phyloP scores from a whole-genome alignment of 495 filamentous ascomycete genomes.

The Penicillium antarcticum region DNA sequence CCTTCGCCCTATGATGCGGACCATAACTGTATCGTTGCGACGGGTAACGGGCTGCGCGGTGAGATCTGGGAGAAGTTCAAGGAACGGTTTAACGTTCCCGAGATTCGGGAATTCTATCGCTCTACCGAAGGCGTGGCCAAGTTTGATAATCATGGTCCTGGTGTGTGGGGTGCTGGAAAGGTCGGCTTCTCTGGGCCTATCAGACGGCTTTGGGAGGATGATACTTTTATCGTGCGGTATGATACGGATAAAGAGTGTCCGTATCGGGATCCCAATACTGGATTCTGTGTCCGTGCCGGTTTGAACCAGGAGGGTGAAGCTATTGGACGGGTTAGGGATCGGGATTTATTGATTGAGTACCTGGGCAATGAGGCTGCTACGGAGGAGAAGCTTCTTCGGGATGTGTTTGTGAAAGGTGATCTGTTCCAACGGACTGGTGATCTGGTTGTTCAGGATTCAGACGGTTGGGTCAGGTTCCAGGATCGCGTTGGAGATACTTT shows the following conservation, averaged over 20 bases:
- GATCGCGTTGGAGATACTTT: constrained; percentile 95
- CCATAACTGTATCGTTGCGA: constrained; percentile 71
- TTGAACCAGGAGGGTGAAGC: constrained; percentile 75
- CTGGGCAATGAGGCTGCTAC: constrained; percentile 72
- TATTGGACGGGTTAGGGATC: constrained; percentile 63
- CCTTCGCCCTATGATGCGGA: constrained; percentile 69
- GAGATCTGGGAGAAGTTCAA: constrained; percentile 91
- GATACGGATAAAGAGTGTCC: constrained; percentile 72
- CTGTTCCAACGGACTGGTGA: constrained; percentile 85
- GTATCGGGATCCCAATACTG: constrained; percentile 64
- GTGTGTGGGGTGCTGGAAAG: constrained; percentile 72
- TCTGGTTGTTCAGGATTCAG: constrained; percentile 64
- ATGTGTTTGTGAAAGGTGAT: constrained; percentile 80
- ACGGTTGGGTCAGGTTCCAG: constrained; percentile 74
- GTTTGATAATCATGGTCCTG: constrained; percentile 71
- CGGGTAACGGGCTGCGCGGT: constrained; percentile 85
- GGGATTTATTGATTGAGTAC: constrained; percentile 74
- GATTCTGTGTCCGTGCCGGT: constrained; percentile 60
- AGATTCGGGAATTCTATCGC: constrained; percentile 85
- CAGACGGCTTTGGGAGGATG: constrained; percentile 52
- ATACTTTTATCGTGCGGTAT: constrained; percentile 59
- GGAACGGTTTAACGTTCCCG: constrained; percentile 74
- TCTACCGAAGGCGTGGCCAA: constrained; percentile 77
- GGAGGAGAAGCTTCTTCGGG: constrained; percentile 68
- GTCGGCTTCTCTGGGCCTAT: constrained; percentile 74